Evolutionary conservation across 139 green algal genomes (phyloP), one percentile per base, ranked within the genome.

Genomic region (Chlorella vulgaris): DNA sequence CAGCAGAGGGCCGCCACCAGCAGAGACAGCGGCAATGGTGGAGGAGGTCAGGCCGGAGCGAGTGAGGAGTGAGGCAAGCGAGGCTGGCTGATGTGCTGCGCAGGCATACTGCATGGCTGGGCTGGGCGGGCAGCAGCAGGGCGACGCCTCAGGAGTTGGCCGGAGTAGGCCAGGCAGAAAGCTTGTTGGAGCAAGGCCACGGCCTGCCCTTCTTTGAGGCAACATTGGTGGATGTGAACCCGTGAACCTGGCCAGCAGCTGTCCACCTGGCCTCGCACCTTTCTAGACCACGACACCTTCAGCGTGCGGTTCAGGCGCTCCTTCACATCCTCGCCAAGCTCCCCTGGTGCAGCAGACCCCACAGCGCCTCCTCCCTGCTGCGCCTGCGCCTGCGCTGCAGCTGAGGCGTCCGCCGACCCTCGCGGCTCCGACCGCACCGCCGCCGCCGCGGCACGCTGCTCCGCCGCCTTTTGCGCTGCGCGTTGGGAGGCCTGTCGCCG

Each of bases 271-370:
- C 28, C 28, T 21, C 55, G 4, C 62, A 85, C 81, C 63, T 76
- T 73, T 24, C 53, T 36, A 8, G 42, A 74, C 90, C 90, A 94
- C 2, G 81, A 86, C 6, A 91, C 89, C 85, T 94, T 94, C 7
- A 94, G 63, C 0, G 91, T 94, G 21, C 91, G 68, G 28, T 55
- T 42, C 26, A 92, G 86, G 53, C 84, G 65, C 60, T 91, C 86
- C 15, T 62, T 62, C 24, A 88, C 79, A 7, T 84, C 76, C n/a
- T 78, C 82, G 6, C 55, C 63, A 26, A 31, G 42, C 21, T 50
- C 68, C 6, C 61, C 77, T 29, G 36, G 51, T 26, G 26, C 50
- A 22, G 31, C 38, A 8, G 55, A 51, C 60, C 69, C 29, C 8
- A 21, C 58, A 74, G 60, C 24, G 55, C 81, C 39, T 38, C 58